Evolutionary conservation across 2,329 filamentous ascomycete genomes (phyloP), one percentile per base, ranked within the genome.

Genomic region (Diaporthe citri): DNA sequence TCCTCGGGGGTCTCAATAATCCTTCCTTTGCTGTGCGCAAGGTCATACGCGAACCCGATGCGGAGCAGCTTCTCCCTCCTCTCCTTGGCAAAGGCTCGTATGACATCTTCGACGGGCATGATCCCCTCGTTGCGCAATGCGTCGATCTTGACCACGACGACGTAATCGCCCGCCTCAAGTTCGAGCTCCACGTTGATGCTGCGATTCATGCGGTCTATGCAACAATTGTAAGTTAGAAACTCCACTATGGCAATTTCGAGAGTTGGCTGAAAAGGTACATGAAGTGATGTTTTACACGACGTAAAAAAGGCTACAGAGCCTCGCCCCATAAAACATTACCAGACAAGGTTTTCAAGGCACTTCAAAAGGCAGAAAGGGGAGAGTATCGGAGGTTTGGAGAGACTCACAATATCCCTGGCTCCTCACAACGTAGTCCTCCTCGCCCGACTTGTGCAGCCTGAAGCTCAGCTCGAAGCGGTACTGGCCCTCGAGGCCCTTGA

Each of bases 181-280:
- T 88, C 87, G 0, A 92, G 84, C 81, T 92, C 90, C 8, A 91
- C 87, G 13, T 89, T 90, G 25, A 90, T 89, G 0, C 89, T 90
- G 7, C 90, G 86, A 55, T 85, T 84, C 88, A 91, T 91, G 10
- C 90, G 82, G 75, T 91, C 60, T 64, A 22, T 31, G 15, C 41
- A 64, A 20, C 7, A 4, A 12, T 31, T 13, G 2, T 31, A 34
- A 34, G 34, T 48, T 64, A 64, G 60, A 1, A 62, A 12, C 25
- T 22, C 10, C n/a, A 20, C 10, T 20, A 6, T 31, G 25, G 22
- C 9, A 20, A 3, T 46, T 13, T 15, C 31, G 28, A n/a, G 20
- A 36, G 20, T 10, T 36, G 20, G 31, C 34, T 36, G 20, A 22
- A 12, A n/a, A n/a, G 22, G 20, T 12, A 13, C 17, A n/a, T 10